Evolutionary conservation across 1,284 basidiomycete species (phyloP), one percentile per base, ranked within the genome.

Genomic region (Fomitopsis palustris): DNA sequence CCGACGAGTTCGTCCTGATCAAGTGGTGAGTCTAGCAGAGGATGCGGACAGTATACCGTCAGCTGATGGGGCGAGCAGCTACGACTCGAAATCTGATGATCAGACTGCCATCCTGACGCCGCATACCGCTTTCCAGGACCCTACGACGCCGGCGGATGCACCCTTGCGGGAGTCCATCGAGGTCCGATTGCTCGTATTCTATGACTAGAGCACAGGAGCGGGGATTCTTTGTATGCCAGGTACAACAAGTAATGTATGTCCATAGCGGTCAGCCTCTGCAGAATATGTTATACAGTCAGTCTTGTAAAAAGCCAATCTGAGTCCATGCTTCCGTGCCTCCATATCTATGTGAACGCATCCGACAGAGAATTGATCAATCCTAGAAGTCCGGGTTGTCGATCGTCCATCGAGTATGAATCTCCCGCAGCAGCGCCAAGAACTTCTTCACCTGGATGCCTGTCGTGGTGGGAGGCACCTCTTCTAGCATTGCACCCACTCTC

Each of bases 1-100:
- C 86, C 0, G 82, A 88, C 31, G 86, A 90, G 69, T 68, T 81
- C 43, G 80, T 86, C 35, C 67, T 89, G 33, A 83, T 90, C 67
- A 89, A 89, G 72, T 88, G 86, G 84, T 88, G 61, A 54, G 83
- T 73, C 9, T 27, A 3, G 19, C 17, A 8, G 12, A 42, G 21
- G 21, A 39, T 9, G 45, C 29, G 27, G 4, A 3, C 45, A 16
- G 38, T 38, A 4, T 16, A 9, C 45, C 29, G 10, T 23, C 0
- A 25, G n/a, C 29, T 42, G 5, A 45, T 27, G 45, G 17, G 12
- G 2, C 1, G 45, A 12, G 12, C 35, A 83, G 81, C 65, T 84
- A 75, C 61, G 83, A 85, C 65, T 82, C 82, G 0, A 60, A 76
- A 45, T 73, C 80, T 54, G 81, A 84, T 58, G 79, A 77, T 2